Conservation (phyloP, 1,284 basidiomycete genomes). For the Flammula alnicola region DNA sequence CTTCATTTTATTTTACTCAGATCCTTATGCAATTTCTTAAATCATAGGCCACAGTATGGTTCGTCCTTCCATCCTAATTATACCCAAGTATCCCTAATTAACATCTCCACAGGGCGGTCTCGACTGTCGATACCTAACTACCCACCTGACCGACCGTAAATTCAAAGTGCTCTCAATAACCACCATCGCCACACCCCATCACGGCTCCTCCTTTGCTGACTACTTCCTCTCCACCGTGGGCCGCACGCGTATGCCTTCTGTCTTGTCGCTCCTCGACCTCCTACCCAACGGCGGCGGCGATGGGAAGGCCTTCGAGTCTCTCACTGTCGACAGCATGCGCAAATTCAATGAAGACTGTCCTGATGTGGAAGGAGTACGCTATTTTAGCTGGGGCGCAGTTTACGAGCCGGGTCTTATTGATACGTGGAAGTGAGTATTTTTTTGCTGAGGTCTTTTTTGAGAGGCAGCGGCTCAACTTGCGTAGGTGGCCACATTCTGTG, state of each 20-base stretch:
- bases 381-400: constrained; percentile 92
- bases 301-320: constrained; percentile 87
- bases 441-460: background rate
- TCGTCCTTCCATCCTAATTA: constrained; percentile 9
- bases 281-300: constrained; percentile 89
- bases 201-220: constrained; percentile 92
- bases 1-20: background rate
- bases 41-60: constrained; percentile 86
- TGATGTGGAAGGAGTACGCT: constrained; percentile 77
- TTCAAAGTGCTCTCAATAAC: constrained; percentile 83
- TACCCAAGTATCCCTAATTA: constrained; percentile 13
- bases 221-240: constrained; percentile 87
- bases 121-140: constrained; percentile 88
- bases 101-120: constrained; percentile 74
- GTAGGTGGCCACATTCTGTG: constrained; percentile 78
- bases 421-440: constrained; percentile 67
- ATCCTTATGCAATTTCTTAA: background rate
- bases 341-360: constrained; percentile 87
- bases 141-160: constrained; percentile 67
- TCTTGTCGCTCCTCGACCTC: constrained; percentile 73
- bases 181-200: constrained; percentile 93
- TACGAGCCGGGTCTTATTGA: constrained; percentile 89
- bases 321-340: constrained; percentile 87
- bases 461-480: constrained; percentile 1
- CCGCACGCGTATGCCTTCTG: constrained; percentile 62